Evolutionary conservation across 1,139 yeast genomes (phyloP).

Genomic region (Saccharomycopsis crataegensis): DNA sequence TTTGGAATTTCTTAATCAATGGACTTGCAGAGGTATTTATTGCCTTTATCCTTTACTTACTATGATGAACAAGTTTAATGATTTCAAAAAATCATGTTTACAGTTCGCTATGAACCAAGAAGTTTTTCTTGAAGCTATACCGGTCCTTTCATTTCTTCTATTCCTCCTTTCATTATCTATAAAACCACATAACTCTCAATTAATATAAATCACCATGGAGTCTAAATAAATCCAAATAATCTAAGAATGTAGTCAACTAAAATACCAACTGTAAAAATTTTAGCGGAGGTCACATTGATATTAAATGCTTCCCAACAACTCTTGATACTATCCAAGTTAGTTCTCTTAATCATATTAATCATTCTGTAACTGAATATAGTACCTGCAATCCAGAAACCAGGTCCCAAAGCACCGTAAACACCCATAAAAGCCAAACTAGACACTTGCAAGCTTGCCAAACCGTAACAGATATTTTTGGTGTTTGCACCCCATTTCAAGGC

Average conservation of each 20-base stretch:
- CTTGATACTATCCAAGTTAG: slow-evolving; percentile 69
- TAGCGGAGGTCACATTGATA: slow-evolving; percentile 75
- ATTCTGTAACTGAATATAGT: slow-evolving; percentile 64
- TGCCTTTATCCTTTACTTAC: neutral
- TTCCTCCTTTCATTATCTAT: too few relatives aligned
- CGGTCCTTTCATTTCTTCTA: too few relatives aligned
- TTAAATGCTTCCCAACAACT: slow-evolving; percentile 79
- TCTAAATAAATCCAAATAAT: slow-evolving; percentile 11
- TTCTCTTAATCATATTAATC: slow-evolving; percentile 56
- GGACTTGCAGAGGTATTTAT: slow-evolving; percentile 33
- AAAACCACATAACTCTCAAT: too few relatives aligned
- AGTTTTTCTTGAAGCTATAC: too few relatives aligned
- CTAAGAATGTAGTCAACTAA: slow-evolving; percentile 50
- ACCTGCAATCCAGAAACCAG: slow-evolving; percentile 66
- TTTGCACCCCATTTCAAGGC: slow-evolving; percentile 88
- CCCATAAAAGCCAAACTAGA: slow-evolving; percentile 66
- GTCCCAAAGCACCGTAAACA: slow-evolving; percentile 75
- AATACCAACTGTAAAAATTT: slow-evolving; percentile 70
- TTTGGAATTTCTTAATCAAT: slow-evolving; percentile 61
- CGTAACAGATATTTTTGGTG: slow-evolving; percentile 61
- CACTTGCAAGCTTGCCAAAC: slow-evolving; percentile 60
- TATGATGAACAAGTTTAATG: neutral
- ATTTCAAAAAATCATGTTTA: neutral
- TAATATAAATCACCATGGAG: too few relatives aligned
- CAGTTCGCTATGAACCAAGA: too few relatives aligned